Evolutionary conservation across 495 filamentous ascomycete species (phyloP), one percentile per base, ranked within the genome.

Genomic region (Glarea lozoyensis): DNA sequence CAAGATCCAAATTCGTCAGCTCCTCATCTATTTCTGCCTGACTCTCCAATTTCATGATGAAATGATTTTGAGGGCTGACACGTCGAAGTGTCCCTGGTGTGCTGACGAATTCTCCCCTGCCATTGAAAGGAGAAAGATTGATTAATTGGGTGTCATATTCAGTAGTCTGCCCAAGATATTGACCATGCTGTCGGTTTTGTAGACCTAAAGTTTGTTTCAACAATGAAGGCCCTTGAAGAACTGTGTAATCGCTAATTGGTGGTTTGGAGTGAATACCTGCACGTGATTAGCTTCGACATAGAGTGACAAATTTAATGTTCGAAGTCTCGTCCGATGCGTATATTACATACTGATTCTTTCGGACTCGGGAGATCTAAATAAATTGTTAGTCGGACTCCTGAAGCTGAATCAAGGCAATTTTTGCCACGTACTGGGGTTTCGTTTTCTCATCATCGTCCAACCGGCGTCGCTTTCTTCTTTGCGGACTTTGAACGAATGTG

Each of bases 51-150:
- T 83, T 72, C 70, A 90, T 80, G 48, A 86, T 72, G 64, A 95
- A 98, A 16, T 81, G 92, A 53, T 85, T 85, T 58, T 81, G 68
- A 39, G 82, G 79, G 58, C 81, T 86, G 43, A 89, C 84, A 48
- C 83, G 82, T 30, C 90, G 76, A 32, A 94, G 70, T 1, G 76
- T 82, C 24, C 79, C 79, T 36, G 77, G 68, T 7, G 75, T 65
- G 37, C 82, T 72, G 18, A 71, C 65, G 50, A 75, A 81, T 62
- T 86, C 82, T 56, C 85, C 81, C 40, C 77, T 73, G 18, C 70
- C 70, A 58, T 86, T 79, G 56, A 86, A 84, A 0, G 75, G 67
- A 5, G 79, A 82, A 10, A 86, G 72, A 58, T 81, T 77, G 56
- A 85, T 82, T 37, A 88, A 64, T 25, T 74, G 73, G 2, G 79